Evolutionary conservation across 2,329 filamentous ascomycete genomes (phyloP), one percentile per base, ranked within the genome.

Genomic region (Berkeleyomyces basicola): DNA sequence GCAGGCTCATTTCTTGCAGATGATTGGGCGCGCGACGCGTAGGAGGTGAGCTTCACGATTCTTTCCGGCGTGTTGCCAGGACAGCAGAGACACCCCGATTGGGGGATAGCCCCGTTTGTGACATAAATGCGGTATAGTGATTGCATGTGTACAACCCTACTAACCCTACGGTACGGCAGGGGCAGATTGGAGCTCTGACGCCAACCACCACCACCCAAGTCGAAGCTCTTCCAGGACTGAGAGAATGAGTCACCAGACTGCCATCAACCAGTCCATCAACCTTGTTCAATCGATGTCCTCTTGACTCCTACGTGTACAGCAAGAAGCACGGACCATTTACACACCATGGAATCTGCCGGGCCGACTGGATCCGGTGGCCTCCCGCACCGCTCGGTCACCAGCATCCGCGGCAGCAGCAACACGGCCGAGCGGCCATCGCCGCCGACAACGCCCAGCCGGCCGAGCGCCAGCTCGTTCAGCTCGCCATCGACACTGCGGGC

Each of bases 401-500:
- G 39, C 46, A 63, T 63, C 59, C 63, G 58, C 23, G 62, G 58
- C 55, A 65, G 58, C 49, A 61, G 66, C 77, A 85, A 59, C 76
- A 82, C 61, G 82, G 73, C 71, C 83, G 85, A 67, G 77, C 80
- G 65, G 71, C 74, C 63, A 74, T 72, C 63, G 71, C 74, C 65
- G 69, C 51, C 64, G 14, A 39, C 60, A 31, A 88, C 86, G 7
- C 85, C 82, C 63, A 71, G 79, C 67, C 75, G 81, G 66, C 71
- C 76, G 69, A 73, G 82, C 68, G 70, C 83, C 40, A 75, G 82
- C 58, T 72, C 77, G 40, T 82, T 84, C 70, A 78, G 82, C 67
- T 81, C 81, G 55, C 77, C 83, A 67, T 80, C 83, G 65, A 73
- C 83, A 69, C 72, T 87, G 67, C 78, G 84, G 69, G 76, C 85